Base-by-base conservation (phyloP, 2,329 filamentous ascomycete species). In the Plectosphaerella plurivora region DNA sequence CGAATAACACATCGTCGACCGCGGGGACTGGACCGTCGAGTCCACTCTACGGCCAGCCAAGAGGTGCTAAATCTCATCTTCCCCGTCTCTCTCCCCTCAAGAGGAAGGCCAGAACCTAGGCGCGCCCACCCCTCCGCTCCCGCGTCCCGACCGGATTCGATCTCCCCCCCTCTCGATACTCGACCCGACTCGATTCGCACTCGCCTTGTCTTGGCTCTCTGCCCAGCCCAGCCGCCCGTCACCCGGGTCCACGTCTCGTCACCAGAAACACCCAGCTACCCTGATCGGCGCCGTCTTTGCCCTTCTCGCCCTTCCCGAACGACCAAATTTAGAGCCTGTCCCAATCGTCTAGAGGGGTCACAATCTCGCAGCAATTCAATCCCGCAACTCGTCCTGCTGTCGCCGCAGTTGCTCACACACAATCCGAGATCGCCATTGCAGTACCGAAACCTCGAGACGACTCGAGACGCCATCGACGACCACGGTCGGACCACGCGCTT, bases 281-380 rank as follows among this genome's bases (percentile, higher is more conserved):
- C 41, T 44, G 41, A 44, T 44, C 41, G 41, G 16, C 41, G 11
- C 16, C 41, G 2, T 44, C n/a, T 18, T 44, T 44, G 41, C 41
- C 61, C 59, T 62, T 59, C 68, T 67, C 72, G 58, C 16, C 11
- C 16, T 20, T 16, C 12, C 41, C n/a, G 41, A 44, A 16, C 41
- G n/a, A 12, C 16, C 41, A 16, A 20, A 20, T 20, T 44, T 20
- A 44, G n/a, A 44, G 41, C n/a, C 37, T 39, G 15, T 7, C 37
- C 16, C 18, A n/a, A 44, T 44, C 41, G 41, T 8, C 4, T 33
- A 33, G 28, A 33, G 28, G 28, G 28, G 28, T 33, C 28, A 33
- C 28, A 8, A 33, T 33, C 28, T 33, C 28, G 8, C 28, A 33
- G 4, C 28, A 33, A 33, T 33, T 33, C 28, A 33, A 33, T 33